These are phyloP conservation scores for Fusarium drepaniforme DNA, from an alignment of 2,329 filamentous ascomycete species.

Conservation along the genomic window DNA sequence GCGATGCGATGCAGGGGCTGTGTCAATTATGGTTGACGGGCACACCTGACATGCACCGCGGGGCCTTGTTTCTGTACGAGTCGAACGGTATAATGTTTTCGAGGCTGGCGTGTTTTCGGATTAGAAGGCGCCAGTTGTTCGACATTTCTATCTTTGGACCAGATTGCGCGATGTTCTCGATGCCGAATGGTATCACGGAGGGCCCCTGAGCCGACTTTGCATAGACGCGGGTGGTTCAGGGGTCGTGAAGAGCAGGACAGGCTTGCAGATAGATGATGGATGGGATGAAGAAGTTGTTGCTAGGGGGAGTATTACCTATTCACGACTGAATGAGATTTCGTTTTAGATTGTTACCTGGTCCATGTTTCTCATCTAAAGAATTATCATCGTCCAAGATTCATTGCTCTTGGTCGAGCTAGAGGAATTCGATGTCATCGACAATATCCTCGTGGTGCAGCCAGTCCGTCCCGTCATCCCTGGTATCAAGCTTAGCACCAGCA, in stretches of 20 bases:
- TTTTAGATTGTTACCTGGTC: constrained; percentile 22
- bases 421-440: not conserved
- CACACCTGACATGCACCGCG: constrained; percentile 13
- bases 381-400: not conserved
- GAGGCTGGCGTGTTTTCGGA: constrained; percentile 25
- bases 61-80: constrained; percentile 23
- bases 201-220: not conserved
- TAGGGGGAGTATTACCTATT: constrained; percentile 27
- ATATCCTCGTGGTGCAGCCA: not conserved
- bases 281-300: constrained; percentile 32
- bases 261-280: constrained; percentile 36
- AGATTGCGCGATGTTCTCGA: constrained; percentile 30
- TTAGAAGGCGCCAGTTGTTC: constrained; percentile 10
- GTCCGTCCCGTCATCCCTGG: not conserved
- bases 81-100: constrained; percentile 39
- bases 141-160: constrained; percentile 20
- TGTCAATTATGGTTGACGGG: constrained; percentile 13
- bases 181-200: constrained; percentile 15
- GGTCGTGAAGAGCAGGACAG: constrained; percentile 16
- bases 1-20: constrained; percentile 5
- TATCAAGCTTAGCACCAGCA: not conserved
- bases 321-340: constrained; percentile 47
- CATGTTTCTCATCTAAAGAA: not conserved
- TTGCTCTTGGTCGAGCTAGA: not conserved
- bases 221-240: not conserved